Base-by-base conservation (phyloP, 1,139 yeast species). In the Suhomyces chickasaworum region DNA sequence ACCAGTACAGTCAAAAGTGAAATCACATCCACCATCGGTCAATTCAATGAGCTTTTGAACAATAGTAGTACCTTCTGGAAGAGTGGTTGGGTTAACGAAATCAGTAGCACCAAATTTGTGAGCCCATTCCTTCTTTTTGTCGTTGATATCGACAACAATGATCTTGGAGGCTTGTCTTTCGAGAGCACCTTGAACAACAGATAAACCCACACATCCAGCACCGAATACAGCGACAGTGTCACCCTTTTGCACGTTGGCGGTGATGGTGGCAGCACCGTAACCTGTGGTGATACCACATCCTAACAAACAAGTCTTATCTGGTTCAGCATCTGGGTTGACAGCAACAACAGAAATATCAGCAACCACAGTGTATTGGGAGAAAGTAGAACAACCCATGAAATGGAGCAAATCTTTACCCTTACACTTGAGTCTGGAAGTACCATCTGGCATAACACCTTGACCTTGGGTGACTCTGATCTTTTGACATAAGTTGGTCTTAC, bases 221-320 rank as follows among this genome's bases (percentile, higher is more conserved):
- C 99, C 99, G 62, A 95, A 93, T 41, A 93, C 89, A 39, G 97
- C 99, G 50, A 93, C 90, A 52, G 87, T 89, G 65, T 93, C 97
- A 58, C 97, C 97, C 66, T 83, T 78, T 67, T 87, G 86, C 49
- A 93, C 95, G 60, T 91, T 80, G 53, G 98, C 99, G 45, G 97
- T 89, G 72, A 89, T 87, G 57, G 89, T 81, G 45, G 97, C 99
- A 45, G 99, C 97, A 68, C 99, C 99, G 66, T 88, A 89, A 54
- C 99, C 99, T 45, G 99, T 93, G 52, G 99, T 93, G 63, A 93
- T 89, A 75, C 99, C 99, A 69, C 99, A 93, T 39, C 99, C 99
- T 59, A 95, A 80, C 68, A 93, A 74, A 76, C 98, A 91, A 39
- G 95, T 87, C 64, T 85, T 83, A 63, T 89, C 96, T 63, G 84